Base-by-base conservation (phyloP, 768 basidiomycete genomes). In the Dioszegia crocea region DNA sequence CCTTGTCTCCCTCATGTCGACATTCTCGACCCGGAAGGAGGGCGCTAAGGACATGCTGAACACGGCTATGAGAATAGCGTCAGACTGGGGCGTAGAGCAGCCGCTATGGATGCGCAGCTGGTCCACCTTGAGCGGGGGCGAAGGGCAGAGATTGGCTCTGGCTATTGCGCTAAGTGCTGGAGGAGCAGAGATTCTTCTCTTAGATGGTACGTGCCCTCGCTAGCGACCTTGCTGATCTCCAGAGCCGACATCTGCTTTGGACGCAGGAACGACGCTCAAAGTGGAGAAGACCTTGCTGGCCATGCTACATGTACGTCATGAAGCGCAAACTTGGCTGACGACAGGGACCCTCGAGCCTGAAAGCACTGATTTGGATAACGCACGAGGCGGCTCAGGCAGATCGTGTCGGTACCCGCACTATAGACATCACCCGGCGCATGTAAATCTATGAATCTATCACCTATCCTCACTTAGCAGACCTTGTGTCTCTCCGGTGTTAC, bases 211-310 rank as follows among this genome's bases (percentile, higher is more conserved):
- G 76, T 68, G 11, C 23, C 14, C 14, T 27, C 4, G 3, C 26
- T 23, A 12, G 21, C 56, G 19, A 5, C 23, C 16, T 29, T 26
- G 38, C 64, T 62, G 43, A 62, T 43, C n/a, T 4, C 4, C 17
- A 93, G 91, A 94, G 76, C 91, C 91, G 1, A 93, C 91, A 0
- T 91, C 88, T 9, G 91, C 91, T 0, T 80, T 94, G 56, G 91
- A 94, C 74, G 79, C 84, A 16, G 81, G 82, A 30, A 83, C 86
- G 0, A 86, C 85, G 14, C 67, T 79, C 14, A 76, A 80, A 27
- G 88, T 94, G 1, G 91, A 94, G 72, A 77, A 81, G 44, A 82
- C 79, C 45, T 77, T 93, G 14, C 59, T 81, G 4, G 71, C 80
- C 8, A 81, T 85, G 55, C 73, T 91, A 33, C 81, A 9, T 77